phyloP scores from a whole-genome alignment of 2,329 filamentous ascomycete genomes.

The Colletotrichum sp. region DNA sequence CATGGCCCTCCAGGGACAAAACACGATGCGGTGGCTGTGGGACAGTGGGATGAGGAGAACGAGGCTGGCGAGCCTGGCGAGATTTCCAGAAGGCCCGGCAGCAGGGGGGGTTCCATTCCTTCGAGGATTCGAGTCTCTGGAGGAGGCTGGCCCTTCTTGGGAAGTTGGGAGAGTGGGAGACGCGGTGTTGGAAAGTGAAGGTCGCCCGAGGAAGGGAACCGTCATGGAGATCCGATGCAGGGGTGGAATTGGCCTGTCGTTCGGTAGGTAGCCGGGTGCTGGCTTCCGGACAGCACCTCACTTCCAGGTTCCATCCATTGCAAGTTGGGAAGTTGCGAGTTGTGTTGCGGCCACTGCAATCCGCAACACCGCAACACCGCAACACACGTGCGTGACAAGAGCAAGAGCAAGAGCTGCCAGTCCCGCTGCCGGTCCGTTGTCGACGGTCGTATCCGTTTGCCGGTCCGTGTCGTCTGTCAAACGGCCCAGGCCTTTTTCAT shows the following conservation, averaged over 20 bases:
- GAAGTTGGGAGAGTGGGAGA: background rate
- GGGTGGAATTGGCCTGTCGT: conserved; percentile 1
- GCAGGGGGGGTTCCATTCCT: background rate
- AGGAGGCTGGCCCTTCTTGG: background rate
- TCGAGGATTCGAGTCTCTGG: background rate
- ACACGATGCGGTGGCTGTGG: background rate
- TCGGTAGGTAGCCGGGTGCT: conserved; percentile 17
- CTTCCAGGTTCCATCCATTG: background rate
- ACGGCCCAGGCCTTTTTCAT: background rate
- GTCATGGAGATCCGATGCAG: conserved; percentile 16
- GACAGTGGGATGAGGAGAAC: background rate
- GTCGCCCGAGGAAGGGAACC: conserved; percentile 12
- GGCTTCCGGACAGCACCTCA: background rate
- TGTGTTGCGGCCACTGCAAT: background rate
- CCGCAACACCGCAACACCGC: background rate
- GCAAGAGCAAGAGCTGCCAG: background rate
- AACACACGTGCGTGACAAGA: background rate
- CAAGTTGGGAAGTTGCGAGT: background rate
- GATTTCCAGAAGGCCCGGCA: conserved; percentile 9
- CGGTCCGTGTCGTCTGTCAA: background rate
- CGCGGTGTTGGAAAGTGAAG: conserved; percentile 9
- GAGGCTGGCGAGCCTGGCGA: background rate
- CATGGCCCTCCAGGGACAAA: background rate
- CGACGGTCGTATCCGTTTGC: background rate
- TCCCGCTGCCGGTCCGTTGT: background rate